Conservation (phyloP, 106 monocot genomes). For the Triglochin maritima region DNA sequence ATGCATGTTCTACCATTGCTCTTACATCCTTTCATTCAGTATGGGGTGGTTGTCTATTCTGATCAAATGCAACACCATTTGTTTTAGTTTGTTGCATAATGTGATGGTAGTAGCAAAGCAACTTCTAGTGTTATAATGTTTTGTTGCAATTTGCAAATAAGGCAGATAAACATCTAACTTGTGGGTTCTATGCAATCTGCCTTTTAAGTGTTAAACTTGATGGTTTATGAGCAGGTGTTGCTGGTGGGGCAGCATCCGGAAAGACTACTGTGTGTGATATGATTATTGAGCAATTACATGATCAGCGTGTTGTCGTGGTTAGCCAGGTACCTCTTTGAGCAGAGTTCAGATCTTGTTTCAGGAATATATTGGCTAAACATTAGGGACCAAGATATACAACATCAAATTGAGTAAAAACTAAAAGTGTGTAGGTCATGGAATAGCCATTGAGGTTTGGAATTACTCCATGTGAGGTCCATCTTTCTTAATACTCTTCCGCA, state of each 20-base stretch:
- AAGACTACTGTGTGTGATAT: slow-evolving; percentile 27
- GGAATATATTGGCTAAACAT: background rate
- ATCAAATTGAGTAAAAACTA: background rate
- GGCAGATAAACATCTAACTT: background rate
- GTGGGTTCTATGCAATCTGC: background rate
- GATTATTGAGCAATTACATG: slow-evolving; percentile 27
- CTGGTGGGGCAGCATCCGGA: slow-evolving; percentile 24
- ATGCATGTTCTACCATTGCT: too few species aligned
- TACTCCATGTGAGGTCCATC: background rate
- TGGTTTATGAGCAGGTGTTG: slow-evolving; percentile 14
- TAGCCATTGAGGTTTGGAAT: background rate
- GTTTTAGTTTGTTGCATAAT: background rate
- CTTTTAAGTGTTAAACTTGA: background rate
- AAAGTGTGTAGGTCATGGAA: background rate
- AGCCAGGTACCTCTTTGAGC: slow-evolving; percentile 9
- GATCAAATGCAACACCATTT: too few species aligned
- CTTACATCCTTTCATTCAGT: too few species aligned
- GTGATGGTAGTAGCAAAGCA: background rate
- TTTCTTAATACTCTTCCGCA: too few species aligned
- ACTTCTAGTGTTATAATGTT: background rate
- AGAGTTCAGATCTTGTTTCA: background rate
- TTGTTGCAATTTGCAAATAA: background rate
- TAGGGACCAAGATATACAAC: background rate
- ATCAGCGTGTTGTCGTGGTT: slow-evolving; percentile 27
- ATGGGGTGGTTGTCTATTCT: too few species aligned